phyloP scores from a whole-genome alignment of 306 rosid genomes.

The Mucuna pruriens region DNA sequence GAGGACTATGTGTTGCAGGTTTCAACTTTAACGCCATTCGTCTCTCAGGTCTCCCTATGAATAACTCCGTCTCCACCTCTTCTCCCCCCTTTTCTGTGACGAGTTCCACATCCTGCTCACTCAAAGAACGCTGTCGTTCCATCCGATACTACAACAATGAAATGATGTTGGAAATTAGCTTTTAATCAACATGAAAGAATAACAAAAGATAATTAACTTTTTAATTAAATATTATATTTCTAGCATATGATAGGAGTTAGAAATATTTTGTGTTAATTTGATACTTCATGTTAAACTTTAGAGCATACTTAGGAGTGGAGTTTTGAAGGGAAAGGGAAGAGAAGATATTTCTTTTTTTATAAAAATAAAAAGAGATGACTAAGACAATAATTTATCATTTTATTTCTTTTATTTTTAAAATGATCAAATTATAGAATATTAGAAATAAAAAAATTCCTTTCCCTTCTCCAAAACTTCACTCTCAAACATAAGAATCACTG shows the following conservation, averaged over 20 bases:
- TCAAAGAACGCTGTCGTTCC: conserved; percentile 16
- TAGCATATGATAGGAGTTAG: background rate
- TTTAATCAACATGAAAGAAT: background rate
- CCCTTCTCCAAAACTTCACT: background rate
- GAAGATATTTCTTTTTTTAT: background rate
- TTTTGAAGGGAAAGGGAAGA: background rate
- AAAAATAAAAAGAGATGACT: background rate
- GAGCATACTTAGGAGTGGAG: background rate
- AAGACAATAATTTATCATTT: background rate
- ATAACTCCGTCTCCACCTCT: conserved; percentile 82
- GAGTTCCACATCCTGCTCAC: conserved; percentile 10
- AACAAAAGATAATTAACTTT: background rate
- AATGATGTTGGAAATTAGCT: background rate
- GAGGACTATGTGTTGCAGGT: background rate
- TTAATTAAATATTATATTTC: background rate
- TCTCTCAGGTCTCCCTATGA: conserved; percentile 71
- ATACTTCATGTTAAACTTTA: background rate
- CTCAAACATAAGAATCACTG: background rate
- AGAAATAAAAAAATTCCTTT: background rate
- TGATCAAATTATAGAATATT: background rate
- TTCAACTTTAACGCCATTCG: conserved; percentile 30
- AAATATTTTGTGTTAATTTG: background rate
- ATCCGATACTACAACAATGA: conserved; percentile 48
- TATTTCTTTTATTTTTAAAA: background rate
- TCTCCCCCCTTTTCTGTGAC: background rate